These are phyloP conservation scores for Rhizopogon vulgaris DNA, from an alignment of 768 basidiomycete species.

Conservation along the genomic window DNA sequence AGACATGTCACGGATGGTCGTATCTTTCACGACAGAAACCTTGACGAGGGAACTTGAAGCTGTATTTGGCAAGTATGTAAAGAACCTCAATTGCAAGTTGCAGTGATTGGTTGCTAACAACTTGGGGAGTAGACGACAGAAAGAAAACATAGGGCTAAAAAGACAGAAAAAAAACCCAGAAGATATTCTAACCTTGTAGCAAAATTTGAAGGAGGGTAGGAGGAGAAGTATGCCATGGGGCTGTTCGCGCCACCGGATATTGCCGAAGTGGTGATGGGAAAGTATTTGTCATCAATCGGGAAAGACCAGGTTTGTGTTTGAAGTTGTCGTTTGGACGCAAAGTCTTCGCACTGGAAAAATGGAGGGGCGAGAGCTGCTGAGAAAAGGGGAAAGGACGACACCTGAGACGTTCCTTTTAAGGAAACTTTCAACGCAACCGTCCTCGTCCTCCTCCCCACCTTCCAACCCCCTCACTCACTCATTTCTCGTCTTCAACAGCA, in stretches of 20 bases:
- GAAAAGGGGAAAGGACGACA: constrained; percentile 16
- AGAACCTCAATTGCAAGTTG: not conserved
- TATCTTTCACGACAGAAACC: no score
- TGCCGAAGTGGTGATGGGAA: constrained; percentile 9
- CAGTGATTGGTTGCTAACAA: not conserved
- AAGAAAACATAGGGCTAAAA: no score
- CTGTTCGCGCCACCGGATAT: not conserved
- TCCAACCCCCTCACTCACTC: not conserved
- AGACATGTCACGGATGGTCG: constrained; percentile 6
- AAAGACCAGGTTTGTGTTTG: not conserved
- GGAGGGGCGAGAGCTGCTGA: constrained; percentile 19
- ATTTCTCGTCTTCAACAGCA: not conserved
- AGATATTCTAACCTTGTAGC: no score
- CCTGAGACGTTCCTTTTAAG: constrained; percentile 32
- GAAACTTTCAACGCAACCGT: constrained; percentile 27
- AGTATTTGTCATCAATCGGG: not conserved
- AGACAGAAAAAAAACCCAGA: no score
- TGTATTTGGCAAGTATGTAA: not conserved
- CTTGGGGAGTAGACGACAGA: not conserved
- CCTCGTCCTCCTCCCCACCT: constrained; percentile 15
- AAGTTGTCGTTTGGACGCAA: no score
- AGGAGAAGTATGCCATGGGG: constrained; percentile 1
- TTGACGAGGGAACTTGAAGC: not conserved
- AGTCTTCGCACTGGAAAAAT: not conserved
- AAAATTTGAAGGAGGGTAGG: constrained; percentile 3